Evolutionary conservation across 352 stramenopile species (phyloP), one percentile per base, ranked within the genome.

Genomic region (Blastocystis sp.): DNA sequence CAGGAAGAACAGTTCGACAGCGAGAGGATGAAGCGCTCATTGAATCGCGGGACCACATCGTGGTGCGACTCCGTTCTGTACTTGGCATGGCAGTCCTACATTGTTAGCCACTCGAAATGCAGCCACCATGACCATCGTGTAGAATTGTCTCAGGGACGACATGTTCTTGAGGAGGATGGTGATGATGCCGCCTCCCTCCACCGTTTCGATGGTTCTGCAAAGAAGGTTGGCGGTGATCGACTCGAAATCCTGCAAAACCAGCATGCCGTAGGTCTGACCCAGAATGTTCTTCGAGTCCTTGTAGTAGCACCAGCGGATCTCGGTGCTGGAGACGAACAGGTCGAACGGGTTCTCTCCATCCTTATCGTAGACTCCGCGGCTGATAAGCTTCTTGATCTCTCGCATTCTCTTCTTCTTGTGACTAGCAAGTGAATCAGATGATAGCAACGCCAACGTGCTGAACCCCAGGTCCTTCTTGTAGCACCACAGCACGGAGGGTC

Each of bases 381-480:
- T 93, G 90, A 97, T 94, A 91, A 95, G 92, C 90, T 96, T 96
- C 91, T 98, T 98, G 80, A 97, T 97, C 90, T 97, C 93, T 68
- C 93, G 93, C 93, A 96, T 96, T 90, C 94, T 92, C 90, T 96
- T 96, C 90, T 97, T 94, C 88, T 94, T 94, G 88, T 91, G 90
- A 11, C 84, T 90, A 40, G 63, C 34, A 24, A 38, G 38, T 17
- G 45, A 9, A 11, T 57, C 34, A 4, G n/a, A 54, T n/a, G 7
- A 40, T 19, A 70, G 6, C 40, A 89, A 87, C 65, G 19, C 59
- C 91, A 98, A 96, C 76, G 96, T 98, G 17, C 95, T 98, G 91
- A 99, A 99, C 42, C 97, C 97, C 66, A 99, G 92, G 91, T 99
- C 96, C 89, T 99, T 99, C 90, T 99, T 99, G 93, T 99, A 99